A percentile compares a stretch with the other conserved stretches of the same genome.
Evolutionary conservation across 2,329 filamentous ascomycete species (phyloP).

Genomic region (Xylariaceae sp.): DNA sequence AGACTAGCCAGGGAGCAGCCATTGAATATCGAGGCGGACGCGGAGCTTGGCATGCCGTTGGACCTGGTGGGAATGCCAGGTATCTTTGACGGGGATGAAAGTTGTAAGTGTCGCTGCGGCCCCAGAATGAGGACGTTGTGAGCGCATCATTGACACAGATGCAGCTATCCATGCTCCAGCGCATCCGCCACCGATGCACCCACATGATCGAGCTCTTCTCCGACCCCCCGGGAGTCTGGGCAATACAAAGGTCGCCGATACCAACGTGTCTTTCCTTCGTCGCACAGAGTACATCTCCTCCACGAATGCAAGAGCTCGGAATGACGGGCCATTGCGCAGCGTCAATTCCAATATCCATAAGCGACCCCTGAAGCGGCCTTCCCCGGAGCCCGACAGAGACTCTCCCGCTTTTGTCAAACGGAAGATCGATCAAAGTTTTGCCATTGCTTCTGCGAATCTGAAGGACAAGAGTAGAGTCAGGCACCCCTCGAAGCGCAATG

Average conservation of each 20-base stretch:
- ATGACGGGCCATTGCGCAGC: conserved; percentile 56
- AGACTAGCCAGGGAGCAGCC: conserved; percentile 88
- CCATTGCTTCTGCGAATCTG: conserved; percentile 55
- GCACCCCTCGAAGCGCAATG: conserved; percentile 61
- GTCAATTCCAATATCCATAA: conserved; percentile 48
- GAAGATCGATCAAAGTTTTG: conserved; percentile 67
- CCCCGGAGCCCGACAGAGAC: conserved; percentile 62
- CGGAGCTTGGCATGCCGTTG: conserved; percentile 95
- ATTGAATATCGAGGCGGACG: conserved; percentile 95
- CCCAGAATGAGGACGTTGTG: conserved; percentile 1
- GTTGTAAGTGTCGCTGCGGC: conserved; percentile 62
- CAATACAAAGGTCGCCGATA: conserved; percentile 75
- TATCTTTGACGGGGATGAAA: conserved; percentile 93
- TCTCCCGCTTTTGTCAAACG: conserved; percentile 68
- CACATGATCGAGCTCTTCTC: conserved; percentile 82
- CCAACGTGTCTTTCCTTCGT: conserved; percentile 88
- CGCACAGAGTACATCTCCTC: conserved; percentile 93
- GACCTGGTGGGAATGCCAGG: conserved; percentile 94
- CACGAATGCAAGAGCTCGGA: conserved; percentile 50
- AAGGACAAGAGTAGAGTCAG: conserved; percentile 57
- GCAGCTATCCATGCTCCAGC: conserved; percentile 81
- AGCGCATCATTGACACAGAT: conserved; percentile 25
- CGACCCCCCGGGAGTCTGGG: conserved; percentile 82
- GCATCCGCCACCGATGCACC: conserved; percentile 71
- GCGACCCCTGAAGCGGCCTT: conserved; percentile 50